Base-by-base conservation (phyloP, 2,329 filamentous ascomycete species). In the Macrophomina pseudophaseolina region DNA sequence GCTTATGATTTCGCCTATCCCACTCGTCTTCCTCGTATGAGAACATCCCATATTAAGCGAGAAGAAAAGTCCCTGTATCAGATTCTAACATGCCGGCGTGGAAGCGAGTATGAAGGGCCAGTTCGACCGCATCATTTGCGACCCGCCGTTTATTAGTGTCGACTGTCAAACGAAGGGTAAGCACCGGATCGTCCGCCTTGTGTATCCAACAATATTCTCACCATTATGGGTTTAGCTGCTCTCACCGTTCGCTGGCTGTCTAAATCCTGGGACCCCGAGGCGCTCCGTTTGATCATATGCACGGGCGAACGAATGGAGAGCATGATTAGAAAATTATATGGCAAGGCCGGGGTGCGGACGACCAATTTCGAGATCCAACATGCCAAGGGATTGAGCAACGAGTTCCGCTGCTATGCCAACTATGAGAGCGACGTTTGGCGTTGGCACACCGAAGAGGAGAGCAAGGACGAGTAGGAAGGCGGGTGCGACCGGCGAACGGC, bases 321-420 rank as follows among this genome's bases (percentile, higher is more conserved):
- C 1, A 80, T 93, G 14, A 83, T 93, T 16, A 69, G 77, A 64
- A 90, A 87, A 75, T 80, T 94, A n/a, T 94, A 94, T 76, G 80
- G 81, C 54, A 83, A 87, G 52, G 80, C 88, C 40, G 88, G 88
- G 1, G 78, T 90, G 33, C 80, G 76, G 64, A 88, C 88, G 4
- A 94, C 91, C 0, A 87, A 85, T 0, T 93, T 89, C 74, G 86
- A 89, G 72, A 88, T 89, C 4, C 81, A 84, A 69, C 92, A 94
- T 73, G 84, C 86, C n/a, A 87, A 87, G 69, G 90, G 90, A 0
- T 79, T 95, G 68, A 91, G 90, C 77, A 95, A 95, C 73, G 90
- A 93, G 77, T 95, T 93, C 75, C 85, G 87, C 73, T 93, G 90
- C 76, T 94, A 92, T 73, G 87, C 91, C 30, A 94, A 92, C 74